These are phyloP conservation scores for Diaporthe batatas DNA, from an alignment of 2,329 filamentous ascomycete genomes.

Conservation along the genomic window DNA sequence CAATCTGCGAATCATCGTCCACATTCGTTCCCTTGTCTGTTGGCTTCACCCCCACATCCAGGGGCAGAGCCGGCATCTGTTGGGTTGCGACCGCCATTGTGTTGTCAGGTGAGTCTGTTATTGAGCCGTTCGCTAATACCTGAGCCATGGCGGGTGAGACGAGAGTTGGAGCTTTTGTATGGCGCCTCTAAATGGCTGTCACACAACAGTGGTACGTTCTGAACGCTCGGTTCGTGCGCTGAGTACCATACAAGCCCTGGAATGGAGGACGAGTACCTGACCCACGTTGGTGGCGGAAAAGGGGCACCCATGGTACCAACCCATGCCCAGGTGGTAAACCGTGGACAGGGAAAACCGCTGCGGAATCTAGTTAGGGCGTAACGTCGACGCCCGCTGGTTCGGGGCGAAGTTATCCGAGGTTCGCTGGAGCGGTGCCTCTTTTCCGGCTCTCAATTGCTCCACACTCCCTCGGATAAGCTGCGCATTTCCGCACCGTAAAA, in stretches of 20 bases:
- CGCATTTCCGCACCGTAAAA: slow-evolving; percentile 30
- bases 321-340: neutral
- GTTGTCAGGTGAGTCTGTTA: slow-evolving; percentile 23
- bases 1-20: slow-evolving; percentile 1
- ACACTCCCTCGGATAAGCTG: slow-evolving; percentile 14
- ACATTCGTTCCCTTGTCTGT: neutral
- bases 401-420: slow-evolving; percentile 32
- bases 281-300: slow-evolving; percentile 25
- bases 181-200: neutral
- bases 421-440: neutral
- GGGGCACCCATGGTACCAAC: neutral
- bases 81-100: slow-evolving; percentile 33
- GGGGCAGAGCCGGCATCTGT: slow-evolving; percentile 12
- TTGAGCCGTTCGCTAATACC: neutral
- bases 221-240: neutral
- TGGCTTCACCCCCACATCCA: slow-evolving; percentile 12
- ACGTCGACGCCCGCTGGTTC: slow-evolving; percentile 9
- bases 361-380: neutral
- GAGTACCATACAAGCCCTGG: slow-evolving; percentile 16
- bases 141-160: slow-evolving; percentile 6
- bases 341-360: slow-evolving; percentile 1
- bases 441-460: neutral
- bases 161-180: slow-evolving; percentile 30
- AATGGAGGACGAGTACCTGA: slow-evolving; percentile 13
- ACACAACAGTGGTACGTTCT: neutral